Evolutionary conservation across 2,329 filamentous ascomycete species (phyloP).

Genomic region (Aspergillus transmontanensis): DNA sequence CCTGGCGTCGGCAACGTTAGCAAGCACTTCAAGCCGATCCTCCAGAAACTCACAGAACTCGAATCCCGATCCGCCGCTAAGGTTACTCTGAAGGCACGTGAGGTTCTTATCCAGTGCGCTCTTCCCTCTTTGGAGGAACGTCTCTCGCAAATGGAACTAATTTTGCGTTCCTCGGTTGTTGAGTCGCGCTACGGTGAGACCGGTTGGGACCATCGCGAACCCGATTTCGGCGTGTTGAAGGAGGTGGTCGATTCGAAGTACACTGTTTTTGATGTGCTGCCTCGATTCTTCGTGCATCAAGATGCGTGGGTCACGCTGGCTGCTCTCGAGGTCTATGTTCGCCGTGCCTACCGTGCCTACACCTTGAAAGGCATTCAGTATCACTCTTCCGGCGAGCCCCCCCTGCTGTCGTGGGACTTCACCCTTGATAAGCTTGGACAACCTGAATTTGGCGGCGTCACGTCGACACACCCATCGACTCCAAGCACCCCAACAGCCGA

Average conservation of each 20-base stretch:
- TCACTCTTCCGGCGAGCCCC: slow-evolving; percentile 69
- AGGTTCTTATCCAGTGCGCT: slow-evolving; percentile 95
- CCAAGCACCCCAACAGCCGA: slow-evolving; percentile 71
- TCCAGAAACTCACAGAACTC: slow-evolving; percentile 87
- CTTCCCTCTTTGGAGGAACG: slow-evolving; percentile 95
- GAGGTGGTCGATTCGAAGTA: slow-evolving; percentile 98
- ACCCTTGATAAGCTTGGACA: slow-evolving; percentile 89
- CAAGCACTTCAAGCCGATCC: slow-evolving; percentile 80
- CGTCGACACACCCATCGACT: slow-evolving; percentile 77
- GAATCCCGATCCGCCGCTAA: slow-evolving; percentile 86
- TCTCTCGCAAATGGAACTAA: slow-evolving; percentile 96
- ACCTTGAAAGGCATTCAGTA: slow-evolving; percentile 88
- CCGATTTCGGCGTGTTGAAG: slow-evolving; percentile 86
- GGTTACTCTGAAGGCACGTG: slow-evolving; percentile 94
- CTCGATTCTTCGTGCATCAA: slow-evolving; percentile 90
- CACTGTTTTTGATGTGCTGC: slow-evolving; percentile 94
- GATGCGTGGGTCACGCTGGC: slow-evolving; percentile 94
- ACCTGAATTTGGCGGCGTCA: slow-evolving; percentile 79
- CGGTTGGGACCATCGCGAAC: slow-evolving; percentile 93
- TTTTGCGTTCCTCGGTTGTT: slow-evolving; percentile 89
- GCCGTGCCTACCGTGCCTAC: slow-evolving; percentile 95
- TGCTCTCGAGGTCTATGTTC: slow-evolving; percentile 92
- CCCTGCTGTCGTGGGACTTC: slow-evolving; percentile 92
- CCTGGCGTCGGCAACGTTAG: slow-evolving; percentile 84
- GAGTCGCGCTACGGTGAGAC: slow-evolving; percentile 98